Conservation (phyloP, 371 early-diverging fungal genomes). For the Mucor lusitanicus region DNA sequence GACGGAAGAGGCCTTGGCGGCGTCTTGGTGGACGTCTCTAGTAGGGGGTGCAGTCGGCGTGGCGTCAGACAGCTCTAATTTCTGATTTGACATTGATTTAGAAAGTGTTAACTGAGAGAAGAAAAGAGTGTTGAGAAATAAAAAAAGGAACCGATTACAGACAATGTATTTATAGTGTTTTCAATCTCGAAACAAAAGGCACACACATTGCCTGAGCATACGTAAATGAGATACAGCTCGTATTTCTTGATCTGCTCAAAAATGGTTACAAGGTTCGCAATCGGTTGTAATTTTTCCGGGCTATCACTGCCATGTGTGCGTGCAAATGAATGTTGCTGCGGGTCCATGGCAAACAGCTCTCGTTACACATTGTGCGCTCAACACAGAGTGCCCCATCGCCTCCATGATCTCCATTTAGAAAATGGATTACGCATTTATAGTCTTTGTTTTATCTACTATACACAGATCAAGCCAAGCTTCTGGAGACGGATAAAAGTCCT, state of each 20-base stretch:
- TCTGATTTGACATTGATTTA: not conserved
- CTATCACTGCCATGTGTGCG: not conserved
- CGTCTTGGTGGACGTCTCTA: not conserved
- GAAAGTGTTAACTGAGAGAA: not conserved
- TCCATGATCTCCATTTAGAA: not conserved
- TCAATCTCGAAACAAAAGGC: not conserved
- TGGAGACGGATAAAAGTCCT: not conserved
- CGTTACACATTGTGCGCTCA: not conserved
- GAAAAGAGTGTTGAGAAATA: not conserved
- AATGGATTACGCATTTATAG: not conserved
- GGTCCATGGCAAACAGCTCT: not conserved
- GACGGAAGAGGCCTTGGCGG: not conserved
- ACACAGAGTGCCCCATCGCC: not conserved
- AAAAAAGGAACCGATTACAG: not conserved
- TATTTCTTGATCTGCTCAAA: slow-evolving; percentile 1
- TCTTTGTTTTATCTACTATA: not conserved
- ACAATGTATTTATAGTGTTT: not conserved
- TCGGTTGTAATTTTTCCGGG: not conserved
- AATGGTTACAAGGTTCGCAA: not conserved
- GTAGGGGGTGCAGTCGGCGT: too few species aligned
- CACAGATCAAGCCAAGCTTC: not conserved
- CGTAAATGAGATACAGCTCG: not conserved
- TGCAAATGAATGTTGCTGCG: not conserved
- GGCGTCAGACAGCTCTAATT: not conserved
- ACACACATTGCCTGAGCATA: not conserved